A percentile compares a stretch with the other conserved stretches of the same genome.
Evolutionary conservation across 768 basidiomycete species (phyloP).

Genomic region (Leccinum disarticulatum): DNA sequence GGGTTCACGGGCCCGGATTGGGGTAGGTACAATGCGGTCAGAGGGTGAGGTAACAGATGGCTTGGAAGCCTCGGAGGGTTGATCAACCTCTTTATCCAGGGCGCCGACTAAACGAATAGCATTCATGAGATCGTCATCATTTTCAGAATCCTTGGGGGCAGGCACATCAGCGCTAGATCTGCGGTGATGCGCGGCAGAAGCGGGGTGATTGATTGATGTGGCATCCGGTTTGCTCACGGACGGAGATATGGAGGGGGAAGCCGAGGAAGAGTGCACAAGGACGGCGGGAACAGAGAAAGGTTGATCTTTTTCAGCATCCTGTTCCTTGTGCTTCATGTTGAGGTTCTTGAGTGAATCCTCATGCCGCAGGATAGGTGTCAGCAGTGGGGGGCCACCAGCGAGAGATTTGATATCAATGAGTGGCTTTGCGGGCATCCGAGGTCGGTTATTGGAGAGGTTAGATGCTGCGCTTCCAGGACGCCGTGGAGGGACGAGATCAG

Average conservation of each 20-base stretch:
- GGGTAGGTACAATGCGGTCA: constrained; percentile 47
- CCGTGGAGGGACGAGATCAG: constrained; percentile 56
- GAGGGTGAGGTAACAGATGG: constrained; percentile 3
- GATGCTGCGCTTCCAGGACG: constrained; percentile 65
- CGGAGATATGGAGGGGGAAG: constrained; percentile 21
- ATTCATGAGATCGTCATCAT: constrained; percentile 31
- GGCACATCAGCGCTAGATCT: constrained; percentile 20
- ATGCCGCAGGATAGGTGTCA: constrained; percentile 31
- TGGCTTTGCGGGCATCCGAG: constrained; percentile 41
- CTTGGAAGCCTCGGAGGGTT: constrained; percentile 4
- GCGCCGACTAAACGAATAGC: constrained; percentile 33
- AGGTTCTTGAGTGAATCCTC: constrained; percentile 29
- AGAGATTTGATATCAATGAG: constrained; percentile 40
- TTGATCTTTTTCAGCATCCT: constrained; percentile 23
- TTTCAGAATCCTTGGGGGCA: constrained; percentile 11
- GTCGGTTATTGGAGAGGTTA: constrained; percentile 24
- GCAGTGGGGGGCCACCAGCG: constrained; percentile 36
- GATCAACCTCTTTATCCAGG: constrained; percentile 25
- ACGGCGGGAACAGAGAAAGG: constrained; percentile 31
- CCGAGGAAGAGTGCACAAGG: constrained; percentile 22
- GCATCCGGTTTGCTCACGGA: constrained; percentile 11
- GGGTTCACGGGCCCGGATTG: too few species aligned
- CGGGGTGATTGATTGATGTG: not conserved
- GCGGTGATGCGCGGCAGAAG: constrained; percentile 13
- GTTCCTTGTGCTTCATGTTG: constrained; percentile 19